These are phyloP conservation scores for Fraxinus cuspidata DNA, from an alignment of 257 asterid species.

Conservation along the genomic window DNA sequence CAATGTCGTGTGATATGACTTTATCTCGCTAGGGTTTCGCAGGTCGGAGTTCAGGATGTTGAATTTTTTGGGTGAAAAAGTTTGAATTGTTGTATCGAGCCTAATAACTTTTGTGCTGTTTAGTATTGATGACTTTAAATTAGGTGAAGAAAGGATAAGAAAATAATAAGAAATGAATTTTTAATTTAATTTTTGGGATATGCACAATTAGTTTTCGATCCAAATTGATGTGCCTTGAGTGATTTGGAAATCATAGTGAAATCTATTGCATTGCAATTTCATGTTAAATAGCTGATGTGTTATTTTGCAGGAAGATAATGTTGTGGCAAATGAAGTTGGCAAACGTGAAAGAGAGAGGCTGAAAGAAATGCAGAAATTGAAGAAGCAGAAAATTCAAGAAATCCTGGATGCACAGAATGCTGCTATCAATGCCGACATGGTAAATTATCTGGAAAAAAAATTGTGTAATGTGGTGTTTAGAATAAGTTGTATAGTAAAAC, in stretches of 20 bases:
- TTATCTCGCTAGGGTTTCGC: constrained; percentile 7
- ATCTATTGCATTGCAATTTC: background rate
- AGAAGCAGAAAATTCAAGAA: constrained; percentile 87
- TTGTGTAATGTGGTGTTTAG: background rate
- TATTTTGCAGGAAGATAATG: constrained; percentile 58
- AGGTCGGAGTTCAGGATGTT: background rate
- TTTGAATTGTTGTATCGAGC: background rate
- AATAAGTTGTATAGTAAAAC: background rate
- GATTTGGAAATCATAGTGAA: background rate
- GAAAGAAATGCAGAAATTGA: constrained; percentile 74
- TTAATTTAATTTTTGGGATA: background rate
- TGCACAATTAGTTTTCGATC: background rate
- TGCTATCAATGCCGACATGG: constrained; percentile 94
- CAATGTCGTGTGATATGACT: background rate
- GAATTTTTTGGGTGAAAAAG: background rate
- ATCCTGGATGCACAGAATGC: constrained; percentile 93
- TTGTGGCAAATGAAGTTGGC: constrained; percentile 44
- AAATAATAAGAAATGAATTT: background rate
- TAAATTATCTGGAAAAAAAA: constrained; percentile 28
- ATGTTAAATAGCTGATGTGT: background rate
- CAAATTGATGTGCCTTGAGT: background rate
- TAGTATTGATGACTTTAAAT: constrained; percentile 4
- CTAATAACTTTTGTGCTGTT: background rate
- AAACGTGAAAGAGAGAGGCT: constrained; percentile 80
- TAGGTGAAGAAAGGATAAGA: constrained; percentile 3